Percentiles rank a stretch among this genome's conserved stretches.
Evolutionary conservation across 1,284 basidiomycete genomes (phyloP).

Genomic region (Rhodotorula sp.): DNA sequence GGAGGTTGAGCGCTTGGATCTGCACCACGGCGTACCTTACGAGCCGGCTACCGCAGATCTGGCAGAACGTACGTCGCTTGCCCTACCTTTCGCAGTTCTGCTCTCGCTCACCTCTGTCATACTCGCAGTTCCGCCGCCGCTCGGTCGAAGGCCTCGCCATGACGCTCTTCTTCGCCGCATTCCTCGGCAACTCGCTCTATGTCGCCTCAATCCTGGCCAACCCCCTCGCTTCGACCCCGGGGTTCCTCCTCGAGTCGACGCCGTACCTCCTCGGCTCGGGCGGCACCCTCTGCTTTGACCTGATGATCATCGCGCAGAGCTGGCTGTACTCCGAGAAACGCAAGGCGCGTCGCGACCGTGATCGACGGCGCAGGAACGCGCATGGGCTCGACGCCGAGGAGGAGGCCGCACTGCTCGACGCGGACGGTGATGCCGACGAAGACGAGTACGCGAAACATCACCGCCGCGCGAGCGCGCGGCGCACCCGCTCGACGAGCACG

Average conservation of each 20-base stretch:
- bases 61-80: slow-evolving; percentile 80
- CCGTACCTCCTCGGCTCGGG: slow-evolving; percentile 42
- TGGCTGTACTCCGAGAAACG: slow-evolving; percentile 55
- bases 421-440: not conserved
- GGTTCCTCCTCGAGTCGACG: slow-evolving; percentile 36
- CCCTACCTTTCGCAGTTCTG: too few relatives aligned
- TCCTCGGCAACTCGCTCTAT: slow-evolving; percentile 86
- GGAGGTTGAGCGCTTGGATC: slow-evolving; percentile 85
- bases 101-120: not conserved
- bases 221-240: slow-evolving; percentile 42
- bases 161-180: slow-evolving; percentile 85
- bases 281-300: slow-evolving; percentile 63
- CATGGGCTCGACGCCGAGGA: slow-evolving; percentile 18
- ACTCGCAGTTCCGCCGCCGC: slow-evolving; percentile 73
- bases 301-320: slow-evolving; percentile 74
- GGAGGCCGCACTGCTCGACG: slow-evolving; percentile 16
- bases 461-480: not conserved
- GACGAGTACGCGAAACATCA: not conserved
- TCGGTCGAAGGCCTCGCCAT: slow-evolving; percentile 94
- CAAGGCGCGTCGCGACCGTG: slow-evolving; percentile 5
- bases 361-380: not conserved
- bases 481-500: slow-evolving; percentile 8
- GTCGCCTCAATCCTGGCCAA: slow-evolving; percentile 71
- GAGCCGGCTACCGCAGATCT: slow-evolving; percentile 88
- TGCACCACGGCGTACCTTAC: slow-evolving; percentile 90